Evolutionary conservation across 306 rosid species (phyloP), one percentile per base, ranked within the genome.

Genomic region (Amphicarpaea edgeworthii): DNA sequence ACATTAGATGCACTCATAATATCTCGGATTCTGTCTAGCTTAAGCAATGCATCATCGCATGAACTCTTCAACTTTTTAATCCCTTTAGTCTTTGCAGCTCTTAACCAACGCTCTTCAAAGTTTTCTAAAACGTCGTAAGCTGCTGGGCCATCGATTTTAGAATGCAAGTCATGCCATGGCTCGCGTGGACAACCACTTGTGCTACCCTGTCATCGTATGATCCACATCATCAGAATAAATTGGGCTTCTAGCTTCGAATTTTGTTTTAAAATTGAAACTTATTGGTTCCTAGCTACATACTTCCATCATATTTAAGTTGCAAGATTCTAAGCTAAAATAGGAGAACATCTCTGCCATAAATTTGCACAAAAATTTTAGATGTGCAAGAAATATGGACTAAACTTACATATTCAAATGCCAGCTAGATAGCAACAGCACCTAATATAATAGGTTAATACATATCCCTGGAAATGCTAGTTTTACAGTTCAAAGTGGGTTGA

Each of bases 161-260:
- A 90, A 84, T 95, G 99, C 87, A 95, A 75, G 85, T 95, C 99
- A 70, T 95, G 99, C 99, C 99, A 95, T 10, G 99, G 99, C 78
- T 95, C 97, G 81, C 99, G 83, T 68, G 97, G 99, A 90, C 97
- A 89, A 59, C 93, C 97, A 77, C 76, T 83, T 16, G 71, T 68
- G 58, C 65, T 90, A 80, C 97, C 97, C 99, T 95, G 88, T 71
- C 41, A 73, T n/a, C n/a, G n/a, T n/a, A n/a, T n/a, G n/a, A n/a
- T n/a, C n/a, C n/a, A n/a, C n/a, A n/a, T 23, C 19, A 70, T 75
- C 69, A 37, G 58, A 86, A 69, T 65, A 55, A 59, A 58, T 8
- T 43, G 19, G 46, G 23, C 40, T 60, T 60, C 37, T 32, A 7
- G 16, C 16, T 72, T 66, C 53, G 41, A 70, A 55, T 6, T 37